Percentiles rank a stretch among this genome's conserved stretches.
These are phyloP conservation scores for Pyricularia pennisetigena DNA, from an alignment of 2,329 filamentous ascomycete species.

Conservation along the genomic window DNA sequence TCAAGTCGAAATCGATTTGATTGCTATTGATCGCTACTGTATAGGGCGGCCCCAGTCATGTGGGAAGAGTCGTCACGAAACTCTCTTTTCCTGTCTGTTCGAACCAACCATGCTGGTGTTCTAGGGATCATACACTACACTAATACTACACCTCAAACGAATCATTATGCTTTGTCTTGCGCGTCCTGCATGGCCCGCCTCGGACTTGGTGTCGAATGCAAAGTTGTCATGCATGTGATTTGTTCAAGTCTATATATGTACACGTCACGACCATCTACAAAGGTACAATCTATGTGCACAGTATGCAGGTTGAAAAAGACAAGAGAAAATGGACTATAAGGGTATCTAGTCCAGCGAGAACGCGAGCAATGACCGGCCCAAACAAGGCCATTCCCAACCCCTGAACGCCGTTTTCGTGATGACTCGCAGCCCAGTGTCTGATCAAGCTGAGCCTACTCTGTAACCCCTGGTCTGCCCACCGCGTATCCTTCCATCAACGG, in stretches of 20 bases:
- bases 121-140: too few relatives aligned
- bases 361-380: slow-evolving; percentile 3
- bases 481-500: background rate
- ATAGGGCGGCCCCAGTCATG: background rate
- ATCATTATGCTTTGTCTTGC: background rate
- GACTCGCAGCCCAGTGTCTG: background rate
- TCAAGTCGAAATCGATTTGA: too few relatives aligned
- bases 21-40: background rate
- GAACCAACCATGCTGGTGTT: too few relatives aligned
- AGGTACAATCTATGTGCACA: background rate
- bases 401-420: slow-evolving; percentile 5
- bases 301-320: background rate
- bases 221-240: background rate
- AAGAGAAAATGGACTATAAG: slow-evolving; percentile 1
- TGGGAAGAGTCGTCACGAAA: background rate
- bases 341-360: slow-evolving; percentile 5
- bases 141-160: too few relatives aligned
- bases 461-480: background rate
- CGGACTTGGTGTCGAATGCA: too few relatives aligned
- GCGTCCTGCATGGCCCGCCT: background rate
- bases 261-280: background rate
- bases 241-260: background rate
- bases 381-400: slow-evolving; percentile 3
- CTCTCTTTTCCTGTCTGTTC: too few relatives aligned
- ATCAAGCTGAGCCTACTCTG: background rate